Percentiles rank a stretch among this genome's conserved stretches.
These are phyloP conservation scores for Thalia dealbata DNA, from an alignment of 176 grass and related monocot genomes.

Conservation along the genomic window DNA sequence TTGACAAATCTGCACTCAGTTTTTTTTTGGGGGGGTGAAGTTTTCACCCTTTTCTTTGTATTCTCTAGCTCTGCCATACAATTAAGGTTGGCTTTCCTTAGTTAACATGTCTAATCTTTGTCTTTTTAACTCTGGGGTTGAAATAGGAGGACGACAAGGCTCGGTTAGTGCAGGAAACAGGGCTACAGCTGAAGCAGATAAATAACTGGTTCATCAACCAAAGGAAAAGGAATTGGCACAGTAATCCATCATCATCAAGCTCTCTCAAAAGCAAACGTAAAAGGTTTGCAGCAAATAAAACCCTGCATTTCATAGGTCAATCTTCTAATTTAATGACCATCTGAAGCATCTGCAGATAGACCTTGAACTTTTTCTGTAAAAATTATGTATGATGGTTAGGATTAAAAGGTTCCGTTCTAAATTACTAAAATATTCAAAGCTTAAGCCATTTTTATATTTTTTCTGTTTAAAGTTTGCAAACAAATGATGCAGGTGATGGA, in stretches of 20 bases:
- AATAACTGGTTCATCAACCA: slow-evolving; percentile 99
- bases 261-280: slow-evolving; percentile 87
- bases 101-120: not conserved
- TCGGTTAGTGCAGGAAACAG: slow-evolving; percentile 81
- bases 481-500: not conserved
- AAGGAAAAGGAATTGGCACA: slow-evolving; percentile 97
- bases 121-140: not conserved
- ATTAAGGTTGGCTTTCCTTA: too few species aligned
- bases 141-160: slow-evolving; percentile 95
- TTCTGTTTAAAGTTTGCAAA: not conserved
- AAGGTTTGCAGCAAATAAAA: slow-evolving; percentile 22
- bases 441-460: not conserved
- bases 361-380: too few species aligned
- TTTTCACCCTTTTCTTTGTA: too few species aligned
- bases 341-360: too few species aligned
- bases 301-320: too few species aligned
- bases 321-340: too few species aligned
- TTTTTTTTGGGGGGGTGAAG: too few species aligned
- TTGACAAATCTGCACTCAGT: too few species aligned
- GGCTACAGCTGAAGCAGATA: slow-evolving; percentile 91
- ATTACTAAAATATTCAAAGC: not conserved
- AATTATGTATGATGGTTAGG: too few species aligned
- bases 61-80: too few species aligned
- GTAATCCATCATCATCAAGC: slow-evolving; percentile 52
- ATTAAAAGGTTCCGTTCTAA: too few species aligned